Evolutionary conservation across 352 stramenopile species (phyloP), one percentile per base, ranked within the genome.

Genomic region (Globisporangium camurandrum): DNA sequence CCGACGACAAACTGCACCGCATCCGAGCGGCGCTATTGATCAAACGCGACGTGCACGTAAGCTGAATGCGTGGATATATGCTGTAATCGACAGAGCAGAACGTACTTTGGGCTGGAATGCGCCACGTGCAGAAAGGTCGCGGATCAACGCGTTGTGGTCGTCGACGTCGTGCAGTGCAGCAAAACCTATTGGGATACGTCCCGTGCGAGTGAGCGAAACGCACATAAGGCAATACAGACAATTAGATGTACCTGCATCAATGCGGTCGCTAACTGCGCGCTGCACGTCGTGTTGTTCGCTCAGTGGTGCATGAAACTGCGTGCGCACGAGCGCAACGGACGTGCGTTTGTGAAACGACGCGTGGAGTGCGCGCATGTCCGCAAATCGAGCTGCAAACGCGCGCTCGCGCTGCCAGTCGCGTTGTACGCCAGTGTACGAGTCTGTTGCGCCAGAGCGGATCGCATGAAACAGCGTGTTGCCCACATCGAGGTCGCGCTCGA

Each of bases 381-480:
- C 56, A 3, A 91, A 58, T 1, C 74, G 71, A 26, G 54, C 62
- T 17, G 75, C 64, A 27, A 87, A 87, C 40, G 62, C 50, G 14
- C 75, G 76, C 53, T 91, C 77, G 20, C 75, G 77, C 55, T 85
- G 75, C 82, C 77, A 91, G 58, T 91, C 77, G 46, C 58, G 56
- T 47, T 80, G 84, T 27, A 85, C 64, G 28, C 67, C 75, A 9
- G 75, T 51, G 41, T 91, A 91, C 33, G 79, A 80, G 27, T 78
- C 49, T 26, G 84, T 64, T 1, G 69, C 73, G 8, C 77, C 75
- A 0, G 79, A 88, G 5, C 82, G 79, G 9, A 93, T 60, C 19
- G 75, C 79, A 20, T 69, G 67, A 55, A 74, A 83, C 34, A 91
- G 54, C 46, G 75, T 85, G 19, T 48, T 59, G 8, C 72, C 70